Evolutionary conservation across 2,329 filamentous ascomycete species (phyloP), one percentile per base, ranked within the genome.

Genomic region (Verticillium alfalfae): DNA sequence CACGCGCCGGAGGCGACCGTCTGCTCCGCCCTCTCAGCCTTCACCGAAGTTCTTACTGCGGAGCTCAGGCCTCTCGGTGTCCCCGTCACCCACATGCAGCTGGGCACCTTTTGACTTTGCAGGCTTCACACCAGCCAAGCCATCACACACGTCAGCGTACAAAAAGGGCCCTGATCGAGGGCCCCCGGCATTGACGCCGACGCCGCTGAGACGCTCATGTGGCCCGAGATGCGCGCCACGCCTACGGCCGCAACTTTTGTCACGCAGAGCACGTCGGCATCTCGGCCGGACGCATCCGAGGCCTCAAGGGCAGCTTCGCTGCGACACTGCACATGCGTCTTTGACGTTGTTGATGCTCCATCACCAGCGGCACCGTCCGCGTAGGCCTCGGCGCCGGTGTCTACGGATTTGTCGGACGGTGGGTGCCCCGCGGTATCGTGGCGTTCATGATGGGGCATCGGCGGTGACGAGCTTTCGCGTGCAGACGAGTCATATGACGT

Each of bases 381-480:
- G 89, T 97, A 16, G 95, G 95, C 1, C 86, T 93, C 59, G 95
- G 95, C 7, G 92, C 92, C 58, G 82, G 89, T 61, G 81, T 93
- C 0, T 98, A 98, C 74, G 90, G 91, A 45, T 82, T 97, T 36
- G 89, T 98, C 8, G 95, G 93, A 6, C 84, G 85, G 45, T 94
- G 89, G 85, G 83, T 90, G 31, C 94, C 95, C 1, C 82, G 85
- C 22, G 83, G 87, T 2, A 72, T 97, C 16, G 89, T 98, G n/a
- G 88, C 88, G 1, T 95, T 92, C 90, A 96, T 98, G 90, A 89
- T 98, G 85, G 85, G 93, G 93, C 12, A 84, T 93, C 81, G 88
- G 64, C 79, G 79, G 61, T 16, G 81, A 85, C 60, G 80, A 86
- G 71, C 74, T 87, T 56, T 80, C 79, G 57, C 79, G 2, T 85